Evolutionary conservation across 139 green algal genomes (phyloP).

Genomic region (Trebouxia sp.): DNA sequence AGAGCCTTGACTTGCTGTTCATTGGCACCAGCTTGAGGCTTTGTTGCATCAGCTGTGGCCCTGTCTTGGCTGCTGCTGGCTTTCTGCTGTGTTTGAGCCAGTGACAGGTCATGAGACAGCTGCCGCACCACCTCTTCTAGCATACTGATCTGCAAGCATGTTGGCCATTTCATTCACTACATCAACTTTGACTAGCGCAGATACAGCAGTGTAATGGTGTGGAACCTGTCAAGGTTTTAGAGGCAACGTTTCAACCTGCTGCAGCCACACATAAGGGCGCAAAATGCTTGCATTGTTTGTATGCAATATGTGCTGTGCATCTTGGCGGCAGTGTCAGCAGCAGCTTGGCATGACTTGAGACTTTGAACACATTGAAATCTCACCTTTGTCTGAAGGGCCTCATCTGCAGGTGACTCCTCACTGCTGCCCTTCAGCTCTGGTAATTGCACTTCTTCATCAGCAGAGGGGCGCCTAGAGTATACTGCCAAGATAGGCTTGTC

Average conservation of each 20-base stretch:
- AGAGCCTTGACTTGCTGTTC: constrained; percentile 42
- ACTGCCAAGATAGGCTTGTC: constrained; percentile 21
- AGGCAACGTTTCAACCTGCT: not conserved
- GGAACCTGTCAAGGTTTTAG: not conserved
- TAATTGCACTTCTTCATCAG: not conserved
- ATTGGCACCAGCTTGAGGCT: constrained; percentile 34
- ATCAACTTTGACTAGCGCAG: not conserved
- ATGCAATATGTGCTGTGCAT: too few relatives aligned
- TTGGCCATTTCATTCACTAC: not conserved
- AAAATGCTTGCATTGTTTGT: not conserved
- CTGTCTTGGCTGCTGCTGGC: not conserved
- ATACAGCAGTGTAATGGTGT: not conserved
- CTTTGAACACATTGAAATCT: not conserved
- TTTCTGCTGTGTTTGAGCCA: not conserved
- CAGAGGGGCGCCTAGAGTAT: constrained; percentile 1
- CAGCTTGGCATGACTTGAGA: too few relatives aligned
- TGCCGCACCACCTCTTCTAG: constrained; percentile 55
- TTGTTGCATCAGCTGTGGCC: not conserved
- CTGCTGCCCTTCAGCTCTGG: not conserved
- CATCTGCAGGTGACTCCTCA: not conserved
- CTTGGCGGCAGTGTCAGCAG: too few relatives aligned
- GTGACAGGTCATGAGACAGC: constrained; percentile 51
- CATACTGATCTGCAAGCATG: constrained; percentile 37
- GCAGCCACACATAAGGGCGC: not conserved
- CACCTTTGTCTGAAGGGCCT: not conserved